A percentile compares a stretch with the other conserved stretches of the same genome.
These are phyloP conservation scores for Dryas drummondii DNA, from an alignment of 306 rosid genomes.

Conservation along the genomic window DNA sequence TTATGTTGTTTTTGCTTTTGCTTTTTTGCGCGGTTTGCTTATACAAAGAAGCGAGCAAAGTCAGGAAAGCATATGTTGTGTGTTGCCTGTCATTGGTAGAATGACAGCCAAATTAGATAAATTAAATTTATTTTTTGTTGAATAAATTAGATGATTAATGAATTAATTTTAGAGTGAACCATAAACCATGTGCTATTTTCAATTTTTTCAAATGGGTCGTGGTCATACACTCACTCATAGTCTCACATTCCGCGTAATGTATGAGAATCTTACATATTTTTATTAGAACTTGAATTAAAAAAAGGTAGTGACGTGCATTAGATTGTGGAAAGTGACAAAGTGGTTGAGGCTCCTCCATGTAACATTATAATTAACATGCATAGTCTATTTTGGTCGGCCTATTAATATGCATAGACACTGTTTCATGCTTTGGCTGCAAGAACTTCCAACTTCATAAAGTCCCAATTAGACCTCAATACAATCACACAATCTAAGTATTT, in stretches of 20 bases:
- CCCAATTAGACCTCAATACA: too few relatives aligned
- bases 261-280: neutral
- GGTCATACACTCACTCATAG: constrained; percentile 6
- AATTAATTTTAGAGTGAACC: too few relatives aligned
- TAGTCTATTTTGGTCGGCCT: neutral
- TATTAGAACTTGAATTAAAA: neutral
- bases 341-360: neutral
- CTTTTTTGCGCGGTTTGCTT: constrained; percentile 1
- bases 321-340: neutral
- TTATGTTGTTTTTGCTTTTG: neutral
- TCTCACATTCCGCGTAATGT: constrained; percentile 4
- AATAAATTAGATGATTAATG: constrained; percentile 9
- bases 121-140: too few relatives aligned
- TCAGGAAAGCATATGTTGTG: neutral
- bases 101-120: constrained; percentile 37
- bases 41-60: neutral
- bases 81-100: constrained; percentile 44
- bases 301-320: neutral
- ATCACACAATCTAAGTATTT: too few relatives aligned
- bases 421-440: constrained; percentile 38
- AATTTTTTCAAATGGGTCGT: neutral
- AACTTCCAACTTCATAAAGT: neutral
- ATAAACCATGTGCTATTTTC: constrained; percentile 29
- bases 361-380: too few relatives aligned
- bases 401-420: neutral